Evolutionary conservation across 116 monocot species (phyloP), one percentile per base, ranked within the genome.

Genomic region (Cymodocea nodosa): DNA sequence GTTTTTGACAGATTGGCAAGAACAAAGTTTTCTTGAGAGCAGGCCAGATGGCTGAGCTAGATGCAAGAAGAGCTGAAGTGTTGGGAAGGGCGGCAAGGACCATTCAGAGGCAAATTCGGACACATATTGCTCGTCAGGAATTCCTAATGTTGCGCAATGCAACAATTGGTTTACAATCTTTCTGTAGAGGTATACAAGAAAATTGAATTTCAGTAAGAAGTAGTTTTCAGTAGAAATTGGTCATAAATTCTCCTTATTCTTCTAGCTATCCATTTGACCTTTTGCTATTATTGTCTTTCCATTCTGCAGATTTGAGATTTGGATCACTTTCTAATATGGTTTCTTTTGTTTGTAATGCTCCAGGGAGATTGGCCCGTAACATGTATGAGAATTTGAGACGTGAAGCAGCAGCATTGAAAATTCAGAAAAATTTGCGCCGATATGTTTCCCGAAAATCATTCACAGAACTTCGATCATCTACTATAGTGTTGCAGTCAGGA

Each of bases 41-140:
- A 71, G 93, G 93, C 36, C 93, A 94, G 70, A 94, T 94, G 81
- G 93, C 93, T 68, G 82, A 89, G 74, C 52, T 94, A 36, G 93
- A 94, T 86, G 80, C 86, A 56, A 83, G 80, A 74, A 83, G 93
- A 84, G 76, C 82, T 50, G 89, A 86, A 63, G 82, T 94, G 44
- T 74, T 86, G 15, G 82, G 81, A 70, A 82, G 58, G 78, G 93
- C 93, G 51, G 92, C 88, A 2, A 75, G 79, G 71, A 77, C 60
- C 22, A 87, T 84, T 70, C 86, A 89, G 65, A 79, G 85, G 59
- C 78, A 82, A 78, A 80, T 84, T 19, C 81, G 84, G 50, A 86
- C 93, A 17, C 63, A 84, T 82, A 84, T 86, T 67, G 74, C 85
- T 74, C 89, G 86, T 22, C 81, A 84, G 75, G 89, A 89, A 59